These are phyloP conservation scores for Chytridiales sp. DNA, from an alignment of 371 early-diverging fungal genomes.

Conservation along the genomic window DNA sequence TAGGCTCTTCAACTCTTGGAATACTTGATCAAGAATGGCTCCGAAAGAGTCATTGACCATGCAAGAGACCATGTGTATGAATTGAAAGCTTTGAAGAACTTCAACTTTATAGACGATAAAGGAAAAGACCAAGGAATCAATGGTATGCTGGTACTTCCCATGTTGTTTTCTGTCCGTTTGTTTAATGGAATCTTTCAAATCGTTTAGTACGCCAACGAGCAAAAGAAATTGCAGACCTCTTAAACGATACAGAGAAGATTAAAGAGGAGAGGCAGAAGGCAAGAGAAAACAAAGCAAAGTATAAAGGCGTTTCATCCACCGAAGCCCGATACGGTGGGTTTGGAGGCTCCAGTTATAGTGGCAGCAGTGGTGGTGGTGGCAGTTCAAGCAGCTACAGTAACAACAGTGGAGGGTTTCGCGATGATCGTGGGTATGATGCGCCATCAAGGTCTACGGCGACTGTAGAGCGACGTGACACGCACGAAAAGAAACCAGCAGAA, in stretches of 20 bases:
- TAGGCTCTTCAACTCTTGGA: constrained; percentile 87
- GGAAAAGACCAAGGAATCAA: constrained; percentile 97
- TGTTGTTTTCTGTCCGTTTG: neutral
- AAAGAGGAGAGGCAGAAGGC: constrained; percentile 86
- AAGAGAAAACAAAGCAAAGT: constrained; percentile 81
- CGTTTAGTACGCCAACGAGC: constrained; percentile 81
- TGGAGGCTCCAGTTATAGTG: constrained; percentile 45
- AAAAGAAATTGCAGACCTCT: constrained; percentile 81
- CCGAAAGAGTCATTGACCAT: constrained; percentile 87
- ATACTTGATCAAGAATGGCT: constrained; percentile 92
- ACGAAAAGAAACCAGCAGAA: too few species aligned
- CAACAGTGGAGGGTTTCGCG: constrained; percentile 24
- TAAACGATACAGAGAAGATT: constrained; percentile 72
- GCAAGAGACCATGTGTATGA: constrained; percentile 80
- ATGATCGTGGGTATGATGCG: constrained; percentile 19
- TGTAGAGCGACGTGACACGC: neutral
- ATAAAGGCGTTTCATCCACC: constrained; percentile 65
- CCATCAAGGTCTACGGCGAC: neutral
- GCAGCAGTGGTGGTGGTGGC: constrained; percentile 40
- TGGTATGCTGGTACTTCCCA: constrained; percentile 50
- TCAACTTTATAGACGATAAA: constrained; percentile 75
- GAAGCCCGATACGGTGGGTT: constrained; percentile 46
- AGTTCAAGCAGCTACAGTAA: constrained; percentile 17
- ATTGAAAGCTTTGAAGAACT: constrained; percentile 76
- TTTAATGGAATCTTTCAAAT: neutral